Evolutionary conservation across 768 basidiomycete species (phyloP), one percentile per base, ranked within the genome.

Genomic region (Lactarius deliciosus): DNA sequence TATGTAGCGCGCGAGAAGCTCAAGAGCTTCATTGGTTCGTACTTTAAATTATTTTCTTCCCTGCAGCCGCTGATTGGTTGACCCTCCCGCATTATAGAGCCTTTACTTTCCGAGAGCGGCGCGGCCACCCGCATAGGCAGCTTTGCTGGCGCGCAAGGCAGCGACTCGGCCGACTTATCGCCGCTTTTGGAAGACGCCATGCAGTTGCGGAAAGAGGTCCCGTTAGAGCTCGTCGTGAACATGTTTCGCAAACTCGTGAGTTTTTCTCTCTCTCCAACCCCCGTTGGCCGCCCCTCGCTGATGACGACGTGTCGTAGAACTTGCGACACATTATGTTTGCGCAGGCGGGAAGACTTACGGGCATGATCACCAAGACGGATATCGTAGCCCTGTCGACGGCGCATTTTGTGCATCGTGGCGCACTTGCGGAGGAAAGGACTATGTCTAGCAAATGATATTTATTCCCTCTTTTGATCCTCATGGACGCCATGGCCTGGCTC

Each of bases 181-280:
- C 45, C 72, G 0, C 67, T 78, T 22, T 69, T 81, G 25, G 81
- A 82, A 55, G 75, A 83, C 54, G 81, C 86, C 0, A 76, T 87
- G 58, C 85, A 88, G 66, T 78, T 91, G 63, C 80, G 87, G 41
- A 85, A 87, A 73, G 87, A 88, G 68, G 85, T 88, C 15, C 87
- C 89, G 2, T 81, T 86, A 72, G 88, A 90, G 69, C 77, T 89
- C 11, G 86, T 90, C 16, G 88, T 90, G 32, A 83, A 79, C 71
- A 87, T 88, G 83, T 90, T 90, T 78, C 89, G 89, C 75, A 89
- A 86, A 77, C 75, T 91, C 74, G 89, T 87, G 50, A 60, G 76
- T 59, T 20, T 10, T 45, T 30, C 16, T n/a, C 41, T 3, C 28
- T 3, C 43, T 60, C 50, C 13, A 11, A 40, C 38, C 38, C 25